phyloP scores from a whole-genome alignment of 2,329 filamentous ascomycete species.

The Corynespora cassiicola region DNA sequence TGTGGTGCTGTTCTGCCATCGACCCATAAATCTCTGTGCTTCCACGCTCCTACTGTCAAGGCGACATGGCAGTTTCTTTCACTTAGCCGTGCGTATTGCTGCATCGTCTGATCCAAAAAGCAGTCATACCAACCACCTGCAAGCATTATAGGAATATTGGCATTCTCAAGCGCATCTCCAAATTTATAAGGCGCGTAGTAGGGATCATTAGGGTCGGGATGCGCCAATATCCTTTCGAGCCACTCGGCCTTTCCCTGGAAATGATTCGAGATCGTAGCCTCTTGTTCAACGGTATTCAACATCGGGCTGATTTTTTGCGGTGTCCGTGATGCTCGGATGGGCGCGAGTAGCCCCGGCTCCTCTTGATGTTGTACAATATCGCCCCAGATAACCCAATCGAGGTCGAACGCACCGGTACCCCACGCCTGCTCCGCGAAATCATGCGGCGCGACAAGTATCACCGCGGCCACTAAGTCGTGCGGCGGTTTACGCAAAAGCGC shows the following conservation, averaged over 20 bases:
- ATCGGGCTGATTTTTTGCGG: no score
- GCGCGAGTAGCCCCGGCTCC: neutral
- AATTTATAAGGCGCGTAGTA: conserved; percentile 14
- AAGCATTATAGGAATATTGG: conserved; percentile 19
- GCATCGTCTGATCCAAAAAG: conserved; percentile 17
- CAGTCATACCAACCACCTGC: conserved; percentile 20
- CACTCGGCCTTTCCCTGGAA: conserved; percentile 7
- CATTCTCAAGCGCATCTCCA: conserved; percentile 11
- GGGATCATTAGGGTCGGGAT: conserved; percentile 10
- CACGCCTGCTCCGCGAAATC: conserved; percentile 9
- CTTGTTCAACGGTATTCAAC: no score
- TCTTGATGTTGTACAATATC: conserved; percentile 10
- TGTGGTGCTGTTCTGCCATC: conserved; percentile 1
- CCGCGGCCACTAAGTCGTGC: conserved; percentile 14
- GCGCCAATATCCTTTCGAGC: conserved; percentile 8
- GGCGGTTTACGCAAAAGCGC: conserved; percentile 16
- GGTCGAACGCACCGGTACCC: conserved; percentile 12
- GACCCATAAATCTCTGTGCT: conserved; percentile 6
- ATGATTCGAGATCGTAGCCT: no score
- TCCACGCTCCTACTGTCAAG: conserved; percentile 17
- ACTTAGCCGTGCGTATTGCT: conserved; percentile 18
- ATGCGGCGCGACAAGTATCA: conserved; percentile 11
- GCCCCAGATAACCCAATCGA: conserved; percentile 14
- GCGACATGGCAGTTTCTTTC: conserved; percentile 15
- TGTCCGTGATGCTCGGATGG: no score